Conservation (phyloP, 495 filamentous ascomycete species). For the Lasiosphaeria hispida region DNA sequence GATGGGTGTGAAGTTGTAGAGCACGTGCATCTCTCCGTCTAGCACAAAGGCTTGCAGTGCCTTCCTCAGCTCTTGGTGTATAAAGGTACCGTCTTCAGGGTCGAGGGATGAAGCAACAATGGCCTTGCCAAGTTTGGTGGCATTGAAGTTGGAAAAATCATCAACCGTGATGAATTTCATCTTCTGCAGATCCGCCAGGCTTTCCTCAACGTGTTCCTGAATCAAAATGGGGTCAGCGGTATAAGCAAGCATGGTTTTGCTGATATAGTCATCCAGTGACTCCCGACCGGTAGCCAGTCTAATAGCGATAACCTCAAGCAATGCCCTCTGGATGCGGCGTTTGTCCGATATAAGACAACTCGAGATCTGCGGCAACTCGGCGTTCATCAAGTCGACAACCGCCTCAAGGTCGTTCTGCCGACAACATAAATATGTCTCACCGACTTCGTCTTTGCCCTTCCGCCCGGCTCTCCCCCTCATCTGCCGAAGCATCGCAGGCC, state of each 20-base stretch:
- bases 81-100: conserved; percentile 74
- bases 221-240: conserved; percentile 43
- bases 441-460: conserved; percentile 78
- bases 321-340: conserved; percentile 65
- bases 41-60: conserved; percentile 75
- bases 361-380: conserved; percentile 67
- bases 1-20: conserved; percentile 79
- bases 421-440: conserved; percentile 79
- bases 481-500: conserved; percentile 75
- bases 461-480: conserved; percentile 83
- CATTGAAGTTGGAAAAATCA: conserved; percentile 49
- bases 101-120: conserved; percentile 70
- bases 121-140: conserved; percentile 67
- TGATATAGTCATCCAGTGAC: conserved; percentile 69
- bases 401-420: conserved; percentile 65
- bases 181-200: conserved; percentile 51
- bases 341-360: conserved; percentile 71
- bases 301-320: conserved; percentile 73
- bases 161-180: conserved; percentile 57
- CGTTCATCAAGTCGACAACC: conserved; percentile 67
- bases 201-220: conserved; percentile 53
- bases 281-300: conserved; percentile 65
- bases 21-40: conserved; percentile 81
- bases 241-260: conserved; percentile 64
- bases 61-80: conserved; percentile 65